Percentiles rank a stretch among this genome's conserved stretches.
These are phyloP conservation scores for Dalechampia spathulata DNA, from an alignment of 441 rosid genomes.

Conservation along the genomic window DNA sequence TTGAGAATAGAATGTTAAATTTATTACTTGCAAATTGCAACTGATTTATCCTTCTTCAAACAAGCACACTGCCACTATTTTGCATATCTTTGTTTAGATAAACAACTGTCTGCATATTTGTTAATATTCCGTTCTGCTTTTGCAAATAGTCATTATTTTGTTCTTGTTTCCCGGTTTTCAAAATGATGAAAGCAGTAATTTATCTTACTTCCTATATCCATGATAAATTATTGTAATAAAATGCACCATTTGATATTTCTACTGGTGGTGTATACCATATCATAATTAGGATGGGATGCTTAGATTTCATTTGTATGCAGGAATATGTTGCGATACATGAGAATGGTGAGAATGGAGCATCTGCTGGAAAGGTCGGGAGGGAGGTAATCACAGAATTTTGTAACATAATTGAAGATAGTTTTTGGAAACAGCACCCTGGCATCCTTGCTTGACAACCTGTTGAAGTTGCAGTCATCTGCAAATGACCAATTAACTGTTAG, in stretches of 20 bases:
- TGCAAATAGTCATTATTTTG: too few species aligned
- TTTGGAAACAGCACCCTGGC: conserved; percentile 54
- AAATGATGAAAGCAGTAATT: neutral
- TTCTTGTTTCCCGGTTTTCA: too few species aligned
- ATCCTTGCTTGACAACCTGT: conserved; percentile 31
- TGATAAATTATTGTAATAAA: too few species aligned
- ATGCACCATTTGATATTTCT: too few species aligned
- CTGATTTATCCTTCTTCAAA: neutral
- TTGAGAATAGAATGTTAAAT: neutral
- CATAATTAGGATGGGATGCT: neutral
- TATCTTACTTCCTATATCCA: too few species aligned
- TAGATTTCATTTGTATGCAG: conserved; percentile 22
- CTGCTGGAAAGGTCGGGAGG: conserved; percentile 15
- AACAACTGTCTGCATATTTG: too few species aligned
- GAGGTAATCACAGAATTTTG: conserved; percentile 44
- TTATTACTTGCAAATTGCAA: too few species aligned
- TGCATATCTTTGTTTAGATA: neutral
- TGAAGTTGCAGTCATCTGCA: too few species aligned
- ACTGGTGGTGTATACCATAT: too few species aligned
- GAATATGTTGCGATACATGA: conserved; percentile 9
- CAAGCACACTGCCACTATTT: neutral
- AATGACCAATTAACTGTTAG: too few species aligned
- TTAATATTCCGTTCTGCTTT: too few species aligned
- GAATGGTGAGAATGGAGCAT: conserved; percentile 9
- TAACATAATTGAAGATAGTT: conserved; percentile 53